Evolutionary conservation across 2,329 filamentous ascomycete species (phyloP).

Genomic region (Fusarium graminum): DNA sequence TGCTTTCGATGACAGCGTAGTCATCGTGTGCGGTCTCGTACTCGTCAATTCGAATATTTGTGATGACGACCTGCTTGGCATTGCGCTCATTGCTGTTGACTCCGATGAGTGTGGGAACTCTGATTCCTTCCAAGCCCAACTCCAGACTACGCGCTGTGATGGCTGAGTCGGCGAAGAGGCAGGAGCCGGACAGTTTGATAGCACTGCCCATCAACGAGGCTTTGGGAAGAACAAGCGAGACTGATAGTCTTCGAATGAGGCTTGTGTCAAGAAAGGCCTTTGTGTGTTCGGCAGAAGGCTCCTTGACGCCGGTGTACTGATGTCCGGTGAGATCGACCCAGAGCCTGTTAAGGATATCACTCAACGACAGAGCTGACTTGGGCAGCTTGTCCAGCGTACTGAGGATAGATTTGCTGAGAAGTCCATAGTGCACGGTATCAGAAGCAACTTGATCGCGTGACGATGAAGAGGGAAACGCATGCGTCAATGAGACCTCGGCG

Average conservation of each 20-base stretch:
- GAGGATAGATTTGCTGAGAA: constrained; percentile 74
- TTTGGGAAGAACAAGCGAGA: constrained; percentile 73
- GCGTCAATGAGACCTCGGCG: constrained; percentile 67
- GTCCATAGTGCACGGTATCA: constrained; percentile 84
- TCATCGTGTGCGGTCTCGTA: constrained; percentile 62
- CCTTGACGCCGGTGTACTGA: constrained; percentile 30
- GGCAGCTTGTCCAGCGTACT: constrained; percentile 55
- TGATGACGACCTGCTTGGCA: constrained; percentile 74
- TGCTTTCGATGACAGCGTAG: constrained; percentile 68
- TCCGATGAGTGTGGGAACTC: constrained; percentile 76
- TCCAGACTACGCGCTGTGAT: constrained; percentile 48
- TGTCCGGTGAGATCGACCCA: constrained; percentile 53
- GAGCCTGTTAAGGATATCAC: constrained; percentile 50
- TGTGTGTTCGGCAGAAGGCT: constrained; percentile 10
- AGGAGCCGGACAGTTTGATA: constrained; percentile 64
- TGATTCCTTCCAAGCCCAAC: constrained; percentile 68
- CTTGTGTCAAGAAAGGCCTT: constrained; percentile 51
- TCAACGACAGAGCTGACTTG: constrained; percentile 40
- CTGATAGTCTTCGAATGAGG: constrained; percentile 61
- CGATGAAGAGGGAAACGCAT: constrained; percentile 70
- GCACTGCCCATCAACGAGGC: constrained; percentile 75
- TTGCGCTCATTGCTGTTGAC: constrained; percentile 78
- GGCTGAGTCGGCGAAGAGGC: constrained; percentile 55
- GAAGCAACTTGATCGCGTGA: constrained; percentile 69
- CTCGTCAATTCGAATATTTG: constrained; percentile 72